phyloP scores from a whole-genome alignment of 331 rosid genomes.

The Dryas integrifolia region DNA sequence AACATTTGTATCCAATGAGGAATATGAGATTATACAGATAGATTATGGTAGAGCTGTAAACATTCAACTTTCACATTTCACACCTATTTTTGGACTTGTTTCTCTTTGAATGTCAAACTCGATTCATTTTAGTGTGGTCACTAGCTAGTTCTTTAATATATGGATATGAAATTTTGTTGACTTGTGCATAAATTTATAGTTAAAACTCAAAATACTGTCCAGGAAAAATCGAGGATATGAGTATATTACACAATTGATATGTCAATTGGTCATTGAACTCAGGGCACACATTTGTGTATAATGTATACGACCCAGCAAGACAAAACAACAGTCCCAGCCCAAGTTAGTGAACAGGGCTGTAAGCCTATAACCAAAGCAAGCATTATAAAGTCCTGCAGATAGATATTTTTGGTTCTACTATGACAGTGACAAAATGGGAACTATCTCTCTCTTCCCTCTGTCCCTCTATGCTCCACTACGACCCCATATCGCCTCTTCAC shows the following conservation, averaged over 20 bases:
- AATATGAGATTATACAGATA: neutral
- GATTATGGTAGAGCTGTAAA: neutral
- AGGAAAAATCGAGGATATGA: no score
- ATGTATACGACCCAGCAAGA: no score
- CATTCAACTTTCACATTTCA: neutral
- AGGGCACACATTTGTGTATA: no score
- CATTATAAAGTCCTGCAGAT: neutral
- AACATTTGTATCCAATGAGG: neutral
- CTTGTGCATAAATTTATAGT: no score
- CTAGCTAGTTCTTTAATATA: no score
- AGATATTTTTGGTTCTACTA: conserved; percentile 15
- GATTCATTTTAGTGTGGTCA: neutral
- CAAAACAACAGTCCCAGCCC: neutral
- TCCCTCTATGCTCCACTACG: conserved; percentile 23
- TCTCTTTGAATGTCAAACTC: neutral
- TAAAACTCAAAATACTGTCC: no score
- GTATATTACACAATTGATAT: no score
- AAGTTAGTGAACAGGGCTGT: neutral
- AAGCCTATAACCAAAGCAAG: neutral
- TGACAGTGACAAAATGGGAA: conserved; percentile 38
- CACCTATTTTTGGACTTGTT: neutral
- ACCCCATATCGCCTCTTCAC: conserved; percentile 21
- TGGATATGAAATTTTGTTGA: no score
- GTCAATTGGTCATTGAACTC: no score
- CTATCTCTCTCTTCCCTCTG: conserved; percentile 31